A percentile compares a stretch with the other conserved stretches of the same genome.
Evolutionary conservation across 192 early-diverging fungal species (phyloP).

Genomic region (Pilaira anomala): DNA sequence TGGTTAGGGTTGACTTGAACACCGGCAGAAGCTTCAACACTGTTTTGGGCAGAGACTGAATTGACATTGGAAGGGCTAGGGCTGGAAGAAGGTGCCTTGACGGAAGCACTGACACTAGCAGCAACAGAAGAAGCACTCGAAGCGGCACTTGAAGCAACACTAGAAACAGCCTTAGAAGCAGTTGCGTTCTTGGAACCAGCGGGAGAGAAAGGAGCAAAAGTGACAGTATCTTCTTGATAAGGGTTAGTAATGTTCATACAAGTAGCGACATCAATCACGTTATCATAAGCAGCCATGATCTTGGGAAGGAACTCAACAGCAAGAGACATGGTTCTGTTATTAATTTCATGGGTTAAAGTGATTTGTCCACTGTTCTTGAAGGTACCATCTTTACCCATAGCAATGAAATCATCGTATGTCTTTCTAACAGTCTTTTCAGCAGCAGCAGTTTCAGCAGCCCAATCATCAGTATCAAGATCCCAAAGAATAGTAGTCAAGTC

Average conservation of each 20-base stretch:
- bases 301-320: conserved; percentile 28
- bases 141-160: conserved; percentile 3
- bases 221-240: conserved; percentile 31
- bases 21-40: not conserved
- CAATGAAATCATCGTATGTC: conserved; percentile 33
- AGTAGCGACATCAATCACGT: conserved; percentile 36
- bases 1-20: not conserved
- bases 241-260: conserved; percentile 40
- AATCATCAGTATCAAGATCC: conserved; percentile 56
- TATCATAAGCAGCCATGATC: conserved; percentile 31
- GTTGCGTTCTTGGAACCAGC: not conserved
- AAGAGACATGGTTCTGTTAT: conserved; percentile 36
- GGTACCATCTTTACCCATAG: conserved; percentile 30
- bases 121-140: conserved; percentile 5
- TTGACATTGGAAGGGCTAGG: not conserved
- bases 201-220: conserved; percentile 18
- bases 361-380: conserved; percentile 32
- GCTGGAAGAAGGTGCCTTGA: conserved; percentile 8
- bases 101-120: conserved; percentile 3
- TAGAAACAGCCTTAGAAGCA: not conserved
- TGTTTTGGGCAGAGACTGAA: not conserved
- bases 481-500: conserved; percentile 51
- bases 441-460: conserved; percentile 28
- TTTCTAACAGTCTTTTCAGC: conserved; percentile 21
- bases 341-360: conserved; percentile 38